phyloP scores from a whole-genome alignment of 75 land plant species.

The Selaginella moellendorffii region DNA sequence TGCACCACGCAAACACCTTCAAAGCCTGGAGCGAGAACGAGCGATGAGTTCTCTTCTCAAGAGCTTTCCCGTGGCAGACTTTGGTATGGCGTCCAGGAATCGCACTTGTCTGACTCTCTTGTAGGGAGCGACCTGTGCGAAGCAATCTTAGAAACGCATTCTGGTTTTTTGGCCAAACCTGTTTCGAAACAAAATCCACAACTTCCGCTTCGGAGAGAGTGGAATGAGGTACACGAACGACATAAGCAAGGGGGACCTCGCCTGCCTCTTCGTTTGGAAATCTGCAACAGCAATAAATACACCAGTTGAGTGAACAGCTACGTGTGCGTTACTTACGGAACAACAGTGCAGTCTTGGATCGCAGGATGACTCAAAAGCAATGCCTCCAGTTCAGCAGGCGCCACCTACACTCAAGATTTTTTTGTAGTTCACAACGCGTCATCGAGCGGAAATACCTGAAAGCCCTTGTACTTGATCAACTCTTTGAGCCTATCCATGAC shows the following conservation, averaged over 20 bases:
- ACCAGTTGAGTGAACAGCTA: not conserved
- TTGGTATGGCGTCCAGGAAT: not conserved
- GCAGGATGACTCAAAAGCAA: not conserved
- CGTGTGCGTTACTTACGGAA: not conserved
- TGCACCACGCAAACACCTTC: too few species aligned
- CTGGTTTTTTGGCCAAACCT: conserved; percentile 43
- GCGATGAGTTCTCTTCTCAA: conserved; percentile 4
- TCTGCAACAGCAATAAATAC: conserved; percentile 19
- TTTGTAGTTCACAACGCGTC: too few species aligned
- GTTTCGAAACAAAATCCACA: conserved; percentile 43
- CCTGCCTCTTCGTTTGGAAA: conserved; percentile 65
- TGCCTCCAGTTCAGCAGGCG: not conserved
- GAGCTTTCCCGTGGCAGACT: not conserved
- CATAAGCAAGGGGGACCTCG: conserved; percentile 74
- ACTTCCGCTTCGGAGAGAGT: conserved; percentile 42
- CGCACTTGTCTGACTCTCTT: not conserved
- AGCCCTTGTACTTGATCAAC: conserved; percentile 30
- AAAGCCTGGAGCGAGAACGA: conserved; percentile 38
- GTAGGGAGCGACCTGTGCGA: not conserved
- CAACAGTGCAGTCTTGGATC: not conserved
- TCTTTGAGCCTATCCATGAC: conserved; percentile 28
- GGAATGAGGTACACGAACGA: conserved; percentile 41
- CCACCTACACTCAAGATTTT: not conserved
- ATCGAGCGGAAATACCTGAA: conserved; percentile 5
- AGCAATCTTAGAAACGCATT: not conserved